Conservation (phyloP, 75 land plant genomes). For the Sequoia sempervirens region DNA sequence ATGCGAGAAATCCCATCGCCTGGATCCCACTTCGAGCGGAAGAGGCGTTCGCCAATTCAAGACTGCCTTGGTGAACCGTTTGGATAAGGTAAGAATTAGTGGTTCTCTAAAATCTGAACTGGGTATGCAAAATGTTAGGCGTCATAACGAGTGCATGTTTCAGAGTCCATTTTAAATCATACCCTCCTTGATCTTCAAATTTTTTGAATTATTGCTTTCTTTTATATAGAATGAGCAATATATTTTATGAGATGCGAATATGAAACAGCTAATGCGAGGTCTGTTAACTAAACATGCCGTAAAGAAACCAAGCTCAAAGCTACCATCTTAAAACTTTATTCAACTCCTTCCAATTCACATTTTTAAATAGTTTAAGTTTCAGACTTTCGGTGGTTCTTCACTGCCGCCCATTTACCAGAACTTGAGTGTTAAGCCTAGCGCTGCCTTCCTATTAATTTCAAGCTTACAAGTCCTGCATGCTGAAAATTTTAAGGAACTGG, state of each 20-base stretch:
- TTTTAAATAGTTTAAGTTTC: not conserved
- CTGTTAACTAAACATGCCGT: not conserved
- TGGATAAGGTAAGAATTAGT: conserved; percentile 51
- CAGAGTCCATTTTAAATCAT: not conserved
- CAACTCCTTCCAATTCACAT: not conserved
- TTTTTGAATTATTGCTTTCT: not conserved
- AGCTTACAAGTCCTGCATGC: too few species aligned
- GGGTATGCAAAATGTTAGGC: not conserved
- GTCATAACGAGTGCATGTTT: not conserved
- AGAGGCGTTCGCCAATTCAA: conserved; percentile 97
- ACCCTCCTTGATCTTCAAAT: not conserved
- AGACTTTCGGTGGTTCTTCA: not conserved
- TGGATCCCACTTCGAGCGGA: conserved; percentile 84
- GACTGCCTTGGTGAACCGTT: conserved; percentile 65
- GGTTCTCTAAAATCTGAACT: not conserved
- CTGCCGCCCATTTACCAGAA: not conserved
- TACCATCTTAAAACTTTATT: not conserved
- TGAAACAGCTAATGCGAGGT: not conserved
- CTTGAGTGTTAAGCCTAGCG: not conserved
- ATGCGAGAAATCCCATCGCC: conserved; percentile 84
- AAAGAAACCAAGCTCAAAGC: not conserved
- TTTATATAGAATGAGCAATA: not conserved
- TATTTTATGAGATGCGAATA: not conserved
- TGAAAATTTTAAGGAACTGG: not conserved
- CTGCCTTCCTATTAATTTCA: not conserved